Base-by-base conservation (phyloP, 495 filamentous ascomycete species). In the Hypoxylon crocopeplum region DNA sequence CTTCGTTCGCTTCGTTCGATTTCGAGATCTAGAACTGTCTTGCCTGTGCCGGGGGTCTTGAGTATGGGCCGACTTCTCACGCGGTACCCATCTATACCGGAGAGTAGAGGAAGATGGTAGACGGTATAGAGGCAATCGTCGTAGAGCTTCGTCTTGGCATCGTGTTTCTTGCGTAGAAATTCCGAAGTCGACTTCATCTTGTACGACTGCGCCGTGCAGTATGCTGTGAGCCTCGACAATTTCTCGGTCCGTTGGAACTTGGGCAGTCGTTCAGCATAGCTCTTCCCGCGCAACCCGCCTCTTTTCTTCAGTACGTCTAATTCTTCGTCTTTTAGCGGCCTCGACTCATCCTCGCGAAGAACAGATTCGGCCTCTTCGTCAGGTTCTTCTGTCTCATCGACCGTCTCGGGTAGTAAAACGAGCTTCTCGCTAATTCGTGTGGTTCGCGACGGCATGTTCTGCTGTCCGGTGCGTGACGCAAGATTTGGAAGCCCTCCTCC, bases 111-210 rank as follows among this genome's bases (percentile, higher is more conserved):
- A 20, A 96, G 76, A 75, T 98, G 93, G 72, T 98, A 99, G 24
- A 93, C 94, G 4, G 86, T 89, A 66, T 99, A 99, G 15, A 99
- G 79, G 68, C 95, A 98, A 69, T 99, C 95, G 72, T 98, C 95
- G 72, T 99, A 99, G n/a, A 98, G 81, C 72, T 99, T 99, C 33
- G 93, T 96, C 75, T 90, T 85, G 0, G 92, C 95, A n/a, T 88
- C 87, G 80, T 99, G 94, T 67, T 85, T 85, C 38, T 88, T 90
- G 69, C 88, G 90, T 29, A 97, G 81, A 75, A 99, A 99, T 38
- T 89, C 83, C 15, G 91, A 91, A 33, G 91, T 88, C 20, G 86
- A 83, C 64, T 88, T 87, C 78, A 96, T 86, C 75, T 91, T 93
- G 73, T 89, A 97, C 8, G 88, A 88, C 75, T 97, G 91, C 3